A percentile compares a stretch with the other conserved stretches of the same genome.
Evolutionary conservation across 2,329 filamentous ascomycete genomes (phyloP).

Genomic region (Aspergillus udagawae): DNA sequence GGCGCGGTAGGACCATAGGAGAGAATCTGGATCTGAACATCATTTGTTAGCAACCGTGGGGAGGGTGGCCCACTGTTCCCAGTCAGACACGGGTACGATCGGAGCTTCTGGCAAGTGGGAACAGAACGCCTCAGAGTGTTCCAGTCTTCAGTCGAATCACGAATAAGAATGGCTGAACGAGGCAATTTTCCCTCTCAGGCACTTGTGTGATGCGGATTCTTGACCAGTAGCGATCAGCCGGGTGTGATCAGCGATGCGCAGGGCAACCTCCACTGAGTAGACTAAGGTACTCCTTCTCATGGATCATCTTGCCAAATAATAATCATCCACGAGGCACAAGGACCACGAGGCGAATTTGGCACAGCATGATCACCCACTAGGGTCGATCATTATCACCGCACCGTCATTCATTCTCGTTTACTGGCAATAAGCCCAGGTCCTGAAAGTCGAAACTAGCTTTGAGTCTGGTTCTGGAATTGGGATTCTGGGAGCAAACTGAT

Average conservation of each 20-base stretch:
- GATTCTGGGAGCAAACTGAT: neutral
- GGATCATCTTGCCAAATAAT: neutral
- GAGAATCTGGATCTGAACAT: neutral
- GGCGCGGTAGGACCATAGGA: too few relatives aligned
- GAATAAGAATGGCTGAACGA: neutral
- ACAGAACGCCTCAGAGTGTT: neutral
- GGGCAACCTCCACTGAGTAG: neutral
- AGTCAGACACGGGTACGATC: neutral
- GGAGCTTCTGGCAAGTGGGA: neutral
- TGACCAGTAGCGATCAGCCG: neutral
- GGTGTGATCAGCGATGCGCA: neutral
- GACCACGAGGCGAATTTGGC: neutral
- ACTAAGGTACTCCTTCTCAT: neutral
- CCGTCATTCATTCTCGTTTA: neutral
- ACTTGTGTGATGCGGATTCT: neutral
- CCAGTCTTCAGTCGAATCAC: neutral
- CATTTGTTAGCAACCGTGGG: neutral
- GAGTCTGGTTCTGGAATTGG: neutral
- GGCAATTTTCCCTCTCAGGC: neutral
- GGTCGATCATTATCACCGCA: conserved; percentile 8
- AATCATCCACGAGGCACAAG: neutral
- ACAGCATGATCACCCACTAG: conserved; percentile 15
- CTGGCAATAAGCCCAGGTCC: neutral
- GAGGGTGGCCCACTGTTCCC: neutral
- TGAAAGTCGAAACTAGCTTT: too few relatives aligned